Evolutionary conservation across 129 eudicot species (phyloP).

Genomic region (Escallonia rubra): DNA sequence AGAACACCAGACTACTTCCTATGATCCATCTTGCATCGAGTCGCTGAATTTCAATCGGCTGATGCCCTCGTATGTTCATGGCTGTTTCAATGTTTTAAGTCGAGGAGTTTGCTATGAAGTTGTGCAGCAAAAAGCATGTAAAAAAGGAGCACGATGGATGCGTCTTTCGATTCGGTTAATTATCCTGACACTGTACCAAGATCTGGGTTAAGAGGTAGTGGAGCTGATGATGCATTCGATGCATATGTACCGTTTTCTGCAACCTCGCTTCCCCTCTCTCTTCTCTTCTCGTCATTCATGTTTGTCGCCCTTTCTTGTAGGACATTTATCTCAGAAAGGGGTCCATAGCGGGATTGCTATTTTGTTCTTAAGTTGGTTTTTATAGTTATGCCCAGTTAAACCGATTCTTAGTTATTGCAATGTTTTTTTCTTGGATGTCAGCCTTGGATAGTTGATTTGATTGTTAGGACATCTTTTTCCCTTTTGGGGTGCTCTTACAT

Average conservation of each 20-base stretch:
- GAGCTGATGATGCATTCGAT: slow-evolving; percentile 6
- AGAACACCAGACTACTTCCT: slow-evolving; percentile 82
- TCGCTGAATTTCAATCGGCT: slow-evolving; percentile 6
- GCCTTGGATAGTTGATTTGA: too few relatives aligned
- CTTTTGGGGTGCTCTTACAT: too few relatives aligned
- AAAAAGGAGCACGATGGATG: slow-evolving; percentile 13
- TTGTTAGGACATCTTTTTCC: too few relatives aligned
- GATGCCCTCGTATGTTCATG: slow-evolving; percentile 5
- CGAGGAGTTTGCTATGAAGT: neutral
- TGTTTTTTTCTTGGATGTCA: too few relatives aligned
- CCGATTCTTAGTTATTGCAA: too few relatives aligned
- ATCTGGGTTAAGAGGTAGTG: slow-evolving; percentile 8
- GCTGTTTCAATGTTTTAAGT: neutral
- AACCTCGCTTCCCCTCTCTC: slow-evolving; percentile 5
- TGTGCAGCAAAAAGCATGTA: slow-evolving; percentile 15
- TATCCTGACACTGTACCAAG: slow-evolving; percentile 14
- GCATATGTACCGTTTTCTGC: slow-evolving; percentile 17
- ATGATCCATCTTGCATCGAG: slow-evolving; percentile 26
- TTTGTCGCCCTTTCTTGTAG: too few relatives aligned
- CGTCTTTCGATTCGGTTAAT: neutral
- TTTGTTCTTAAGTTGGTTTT: too few relatives aligned
- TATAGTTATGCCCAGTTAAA: too few relatives aligned
- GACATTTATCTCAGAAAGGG: too few relatives aligned
- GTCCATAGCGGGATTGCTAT: too few relatives aligned
- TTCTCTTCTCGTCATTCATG: neutral